phyloP scores from a whole-genome alignment of 169 alveolate genomes.

The Cryptosporidium ryanae region DNA sequence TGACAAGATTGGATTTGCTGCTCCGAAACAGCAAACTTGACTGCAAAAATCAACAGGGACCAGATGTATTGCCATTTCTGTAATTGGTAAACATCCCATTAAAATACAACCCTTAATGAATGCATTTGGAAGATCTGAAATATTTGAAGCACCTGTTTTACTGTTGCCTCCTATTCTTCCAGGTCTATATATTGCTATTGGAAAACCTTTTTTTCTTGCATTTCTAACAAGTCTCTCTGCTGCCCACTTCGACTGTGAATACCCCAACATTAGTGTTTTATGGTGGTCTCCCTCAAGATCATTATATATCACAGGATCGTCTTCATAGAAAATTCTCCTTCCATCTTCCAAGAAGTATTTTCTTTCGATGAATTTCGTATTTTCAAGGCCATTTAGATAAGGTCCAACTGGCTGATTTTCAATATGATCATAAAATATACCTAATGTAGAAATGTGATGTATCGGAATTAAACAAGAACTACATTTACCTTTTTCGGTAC shows the following conservation, averaged over 20 bases:
- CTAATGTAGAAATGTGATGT: constrained; percentile 66
- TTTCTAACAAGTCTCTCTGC: constrained; percentile 44
- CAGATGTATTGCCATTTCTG: constrained; percentile 67
- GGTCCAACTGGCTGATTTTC: constrained; percentile 60
- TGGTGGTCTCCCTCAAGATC: constrained; percentile 56
- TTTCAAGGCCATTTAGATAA: constrained; percentile 36
- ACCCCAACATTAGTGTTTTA: constrained; percentile 35
- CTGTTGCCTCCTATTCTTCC: constrained; percentile 75
- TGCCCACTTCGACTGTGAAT: constrained; percentile 74
- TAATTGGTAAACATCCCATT: constrained; percentile 50
- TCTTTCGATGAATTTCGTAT: constrained; percentile 28
- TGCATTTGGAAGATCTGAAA: constrained; percentile 71
- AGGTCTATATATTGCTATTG: constrained; percentile 57
- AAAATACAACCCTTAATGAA: constrained; percentile 64
- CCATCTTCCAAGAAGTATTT: constrained; percentile 58
- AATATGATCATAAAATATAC: constrained; percentile 71
- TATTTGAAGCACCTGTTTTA: constrained; percentile 56
- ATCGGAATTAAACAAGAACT: constrained; percentile 56
- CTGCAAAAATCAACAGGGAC: constrained; percentile 69
- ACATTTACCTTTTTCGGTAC: constrained; percentile 38
- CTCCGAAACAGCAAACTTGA: constrained; percentile 40
- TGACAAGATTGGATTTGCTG: constrained; percentile 20
- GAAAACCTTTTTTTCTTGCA: constrained; percentile 61
- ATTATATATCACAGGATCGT: constrained; percentile 56
- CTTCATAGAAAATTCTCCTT: constrained; percentile 70